These are phyloP conservation scores for Nigrospora osmanthi DNA, from an alignment of 2,329 filamentous ascomycete genomes.

Conservation along the genomic window DNA sequence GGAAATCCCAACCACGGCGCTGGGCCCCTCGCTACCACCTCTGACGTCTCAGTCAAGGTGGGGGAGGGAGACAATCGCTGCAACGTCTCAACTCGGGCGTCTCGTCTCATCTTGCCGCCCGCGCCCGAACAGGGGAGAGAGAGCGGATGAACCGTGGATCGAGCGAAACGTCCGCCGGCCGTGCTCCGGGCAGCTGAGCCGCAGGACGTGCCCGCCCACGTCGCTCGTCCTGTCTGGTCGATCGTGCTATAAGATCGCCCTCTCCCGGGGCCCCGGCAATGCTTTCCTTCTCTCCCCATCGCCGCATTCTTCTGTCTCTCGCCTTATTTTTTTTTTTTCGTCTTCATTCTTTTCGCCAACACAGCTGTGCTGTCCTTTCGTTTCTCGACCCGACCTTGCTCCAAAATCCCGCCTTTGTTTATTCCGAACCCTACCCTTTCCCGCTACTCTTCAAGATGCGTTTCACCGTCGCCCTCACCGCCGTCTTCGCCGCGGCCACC, in stretches of 20 bases:
- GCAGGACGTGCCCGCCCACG: not conserved
- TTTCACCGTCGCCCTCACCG: constrained; percentile 15
- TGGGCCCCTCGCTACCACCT: constrained; percentile 57
- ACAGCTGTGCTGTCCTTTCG: constrained; percentile 21
- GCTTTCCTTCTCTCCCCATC: not conserved
- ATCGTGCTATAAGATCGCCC: not conserved
- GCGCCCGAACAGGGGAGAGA: constrained; percentile 24
- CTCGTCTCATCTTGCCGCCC: no score
- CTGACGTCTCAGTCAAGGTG: constrained; percentile 46
- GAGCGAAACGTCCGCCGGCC: not conserved
- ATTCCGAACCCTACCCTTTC: no score
- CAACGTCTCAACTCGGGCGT: no score
- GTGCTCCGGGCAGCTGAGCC: not conserved
- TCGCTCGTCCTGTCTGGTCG: not conserved
- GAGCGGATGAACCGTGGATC: not conserved
- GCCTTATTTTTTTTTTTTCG: constrained; percentile 1
- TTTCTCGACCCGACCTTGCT: constrained; percentile 5
- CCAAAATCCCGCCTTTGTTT: no score
- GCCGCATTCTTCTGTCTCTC: not conserved
- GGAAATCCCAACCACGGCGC: no score
- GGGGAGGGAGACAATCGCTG: constrained; percentile 24
- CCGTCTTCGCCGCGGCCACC: constrained; percentile 9
- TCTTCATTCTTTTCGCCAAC: constrained; percentile 2
- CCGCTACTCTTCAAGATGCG: constrained; percentile 14
- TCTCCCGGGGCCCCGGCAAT: no score